These are phyloP conservation scores for Termitomyces eurrhizus DNA, from an alignment of 768 basidiomycete species.

Conservation along the genomic window DNA sequence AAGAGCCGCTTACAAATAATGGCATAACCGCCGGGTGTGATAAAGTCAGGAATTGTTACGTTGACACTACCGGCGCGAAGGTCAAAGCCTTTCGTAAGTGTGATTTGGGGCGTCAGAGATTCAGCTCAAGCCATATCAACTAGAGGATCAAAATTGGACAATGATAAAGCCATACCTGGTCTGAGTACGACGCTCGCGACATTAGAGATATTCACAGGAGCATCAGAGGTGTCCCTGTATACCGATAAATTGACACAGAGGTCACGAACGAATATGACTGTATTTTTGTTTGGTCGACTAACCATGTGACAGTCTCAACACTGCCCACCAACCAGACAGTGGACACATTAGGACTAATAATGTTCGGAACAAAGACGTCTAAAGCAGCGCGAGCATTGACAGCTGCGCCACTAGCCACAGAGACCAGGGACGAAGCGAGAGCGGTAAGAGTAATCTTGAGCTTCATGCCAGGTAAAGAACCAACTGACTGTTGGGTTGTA, in stretches of 20 bases:
- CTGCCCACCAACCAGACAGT: constrained; percentile 25
- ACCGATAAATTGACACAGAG: neutral
- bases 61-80: constrained; percentile 30
- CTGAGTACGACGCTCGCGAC: constrained; percentile 24
- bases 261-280: neutral
- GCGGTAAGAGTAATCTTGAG: constrained; percentile 16
- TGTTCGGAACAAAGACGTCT: constrained; percentile 26
- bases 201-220: constrained; percentile 39
- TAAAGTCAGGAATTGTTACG: constrained; percentile 27
- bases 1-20: neutral
- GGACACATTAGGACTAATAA: constrained; percentile 21
- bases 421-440: constrained; percentile 20
- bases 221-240: constrained; percentile 34
- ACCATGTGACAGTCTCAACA: constrained; percentile 27
- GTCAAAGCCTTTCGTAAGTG: constrained; percentile 29
- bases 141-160: neutral
- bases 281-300: neutral
- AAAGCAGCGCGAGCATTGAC: constrained; percentile 18
- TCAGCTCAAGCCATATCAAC: neutral
- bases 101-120: neutral
- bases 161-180: constrained; percentile 20
- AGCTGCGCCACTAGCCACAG: constrained; percentile 14
- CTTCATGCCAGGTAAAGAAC: neutral
- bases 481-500: neutral
- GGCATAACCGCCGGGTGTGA: neutral